Base-by-base conservation (phyloP, 495 filamentous ascomycete species). In the Bathelium albidoporum region DNA sequence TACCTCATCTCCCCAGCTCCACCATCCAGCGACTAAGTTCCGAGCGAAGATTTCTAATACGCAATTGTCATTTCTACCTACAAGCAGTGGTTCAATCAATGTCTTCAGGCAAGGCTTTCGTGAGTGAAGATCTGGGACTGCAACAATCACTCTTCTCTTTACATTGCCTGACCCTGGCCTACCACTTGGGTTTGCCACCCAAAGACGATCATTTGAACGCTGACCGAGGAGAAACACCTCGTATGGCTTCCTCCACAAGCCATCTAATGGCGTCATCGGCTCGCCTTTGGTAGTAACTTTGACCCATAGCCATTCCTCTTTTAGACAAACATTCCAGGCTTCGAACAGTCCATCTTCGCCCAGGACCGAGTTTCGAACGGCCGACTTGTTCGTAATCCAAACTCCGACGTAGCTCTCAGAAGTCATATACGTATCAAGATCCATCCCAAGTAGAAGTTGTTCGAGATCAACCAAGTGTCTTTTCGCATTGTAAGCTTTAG, bases 301-400 rank as follows among this genome's bases (percentile, higher is more conserved):
- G 39, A 96, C 67, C 94, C 94, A 98, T 0, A 87, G 75, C 93
- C 93, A 97, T 77, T 96, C 91, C 58, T 91, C 92, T 18, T 80
- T 73, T 24, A 86, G 68, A 49, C 80, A 72, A 0, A 97, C 77
- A 1, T 82, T 86, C 78, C 88, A 89, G 44, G 75, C 72, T 9
- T 72, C 73, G 34, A 96, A 86, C 5, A 89, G 58, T 1, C 78
- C 79, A 5, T 63, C 67, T 5, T 77, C 73, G 2, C 80, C 75
- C 4, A 88, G 80, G 0, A 94, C 80, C 36, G 83, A 69, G 11
- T 82, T 78, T 7, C 82, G 73, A 0, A 87, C 76, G 49, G 81
- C 80, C 1, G 78, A 70, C 16, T 87, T 87, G 72, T 97, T 97
- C 10, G 92, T 97, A 20, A 95, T 82, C 94, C 94, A 98, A 32